Conservation (phyloP, 345 rosid species). For the Garcia nutans region DNA sequence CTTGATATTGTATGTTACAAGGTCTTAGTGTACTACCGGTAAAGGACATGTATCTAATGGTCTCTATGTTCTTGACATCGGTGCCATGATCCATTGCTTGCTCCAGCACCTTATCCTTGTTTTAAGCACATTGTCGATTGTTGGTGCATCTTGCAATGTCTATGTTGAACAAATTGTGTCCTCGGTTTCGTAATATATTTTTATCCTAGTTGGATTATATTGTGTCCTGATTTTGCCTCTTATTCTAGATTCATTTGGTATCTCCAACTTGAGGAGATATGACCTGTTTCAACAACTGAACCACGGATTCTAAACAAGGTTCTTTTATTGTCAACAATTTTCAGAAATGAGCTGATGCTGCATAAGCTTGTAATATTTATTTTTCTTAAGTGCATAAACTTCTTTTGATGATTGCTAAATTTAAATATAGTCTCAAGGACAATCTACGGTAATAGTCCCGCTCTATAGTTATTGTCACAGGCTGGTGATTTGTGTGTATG, state of each 20-base stretch:
- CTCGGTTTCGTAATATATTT: too few relatives aligned
- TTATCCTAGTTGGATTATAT: not conserved
- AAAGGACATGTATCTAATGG: too few relatives aligned
- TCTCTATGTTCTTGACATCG: too few relatives aligned
- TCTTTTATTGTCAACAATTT: not conserved
- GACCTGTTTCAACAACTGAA: not conserved
- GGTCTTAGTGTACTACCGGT: too few relatives aligned
- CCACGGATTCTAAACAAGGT: not conserved
- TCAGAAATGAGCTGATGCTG: not conserved
- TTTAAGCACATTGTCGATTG: too few relatives aligned
- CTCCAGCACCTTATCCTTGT: too few relatives aligned
- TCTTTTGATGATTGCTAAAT: not conserved
- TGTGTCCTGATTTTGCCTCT: not conserved
- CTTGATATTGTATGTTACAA: too few relatives aligned
- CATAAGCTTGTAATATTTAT: not conserved
- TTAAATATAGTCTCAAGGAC: not conserved
- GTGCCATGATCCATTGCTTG: too few relatives aligned
- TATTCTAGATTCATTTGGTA: not conserved
- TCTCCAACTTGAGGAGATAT: not conserved
- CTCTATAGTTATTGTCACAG: too few relatives aligned
- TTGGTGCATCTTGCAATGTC: too few relatives aligned
- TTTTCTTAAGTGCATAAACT: not conserved
- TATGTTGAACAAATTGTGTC: too few relatives aligned
- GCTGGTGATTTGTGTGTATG: not conserved
- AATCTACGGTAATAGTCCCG: not conserved